Base-by-base conservation (phyloP, 805 yeast species). In the Metschnikowia peoriensis region DNA sequence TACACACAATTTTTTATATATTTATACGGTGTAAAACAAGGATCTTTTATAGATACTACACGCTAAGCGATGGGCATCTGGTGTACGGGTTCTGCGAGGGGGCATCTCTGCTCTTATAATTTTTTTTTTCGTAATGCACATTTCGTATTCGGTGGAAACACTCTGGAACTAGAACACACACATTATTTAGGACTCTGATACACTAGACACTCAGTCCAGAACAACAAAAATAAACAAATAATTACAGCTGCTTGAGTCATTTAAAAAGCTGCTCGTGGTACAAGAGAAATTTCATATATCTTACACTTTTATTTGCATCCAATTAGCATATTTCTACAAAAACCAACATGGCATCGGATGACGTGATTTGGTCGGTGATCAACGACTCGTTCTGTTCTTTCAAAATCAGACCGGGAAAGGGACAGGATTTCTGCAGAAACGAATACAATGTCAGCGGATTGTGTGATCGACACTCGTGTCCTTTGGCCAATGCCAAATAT, bases 301-400 rank as follows among this genome's bases (percentile, higher is more conserved):
- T 46, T 34, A 22, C 50, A 47, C 34, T 6, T 43, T 34, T 16
- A 7, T n/a, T 32, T 12, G 9, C 28, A 41, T 11, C n/a, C 32
- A 12, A 14, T 32, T 15, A 40, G 44, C 52, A 44, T 49, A 22
- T 4, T 22, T 16, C 15, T 27, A 29, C 48, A 34, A 14, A 9
- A 41, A 47, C 9, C 45, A 49, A 27, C 51, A 74, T 73, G 78
- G 82, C 88, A 37, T 59, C 63, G 41, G 89, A 84, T 76, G 87
- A 93, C 81, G 86, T 94, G 61, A 89, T 94, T 65, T 94, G 99
- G 99, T 96, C 89, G 76, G 94, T 93, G 55, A 89, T 94, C 62
- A 91, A 92, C 74, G 91, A 89, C 68, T 93, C 90, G 68, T 94
- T 93, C 67, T 94, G 99, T 76, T 89, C 99, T 22, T 94, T 88